Percentiles rank a stretch among this genome's conserved stretches.
Conservation (phyloP, 306 rosid species). For the Pterocarpus macrocarpus region DNA sequence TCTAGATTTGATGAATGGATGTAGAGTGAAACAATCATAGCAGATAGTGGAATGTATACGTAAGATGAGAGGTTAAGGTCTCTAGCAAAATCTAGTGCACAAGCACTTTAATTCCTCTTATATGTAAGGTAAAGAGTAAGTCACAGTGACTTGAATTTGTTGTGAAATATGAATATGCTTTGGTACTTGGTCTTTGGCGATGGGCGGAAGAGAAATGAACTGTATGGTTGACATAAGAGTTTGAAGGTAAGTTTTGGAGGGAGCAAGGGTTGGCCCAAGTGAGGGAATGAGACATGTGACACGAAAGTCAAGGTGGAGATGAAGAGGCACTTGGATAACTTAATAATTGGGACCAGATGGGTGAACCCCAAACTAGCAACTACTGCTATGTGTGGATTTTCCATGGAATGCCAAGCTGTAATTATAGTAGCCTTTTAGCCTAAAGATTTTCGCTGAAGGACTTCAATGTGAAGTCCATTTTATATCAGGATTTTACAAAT, state of each 20-base stretch:
- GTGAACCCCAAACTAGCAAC: constrained; percentile 24
- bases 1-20: constrained; percentile 10
- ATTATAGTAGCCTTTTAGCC: too few relatives aligned
- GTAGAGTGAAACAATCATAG: constrained; percentile 25
- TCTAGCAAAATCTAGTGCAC: constrained; percentile 14
- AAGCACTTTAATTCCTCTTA: neutral
- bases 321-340: neutral
- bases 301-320: neutral
- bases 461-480: too few relatives aligned
- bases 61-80: constrained; percentile 42
- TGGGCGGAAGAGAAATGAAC: constrained; percentile 26
- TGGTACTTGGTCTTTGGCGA: neutral
- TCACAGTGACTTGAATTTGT: neutral
- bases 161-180: neutral
- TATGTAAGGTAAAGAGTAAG: constrained; percentile 23
- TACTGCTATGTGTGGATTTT: neutral
- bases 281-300: constrained; percentile 40
- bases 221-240: constrained; percentile 21
- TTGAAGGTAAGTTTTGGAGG: constrained; percentile 10
- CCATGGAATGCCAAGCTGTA: neutral
- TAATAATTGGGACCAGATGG: neutral
- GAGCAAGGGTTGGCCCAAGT: neutral
- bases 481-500: too few relatives aligned
- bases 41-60: constrained; percentile 30
- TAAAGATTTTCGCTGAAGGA: too few relatives aligned